A percentile compares a stretch with the other conserved stretches of the same genome.
Evolutionary conservation across 139 green algal genomes (phyloP).

Genomic region (Chlorella sp.): DNA sequence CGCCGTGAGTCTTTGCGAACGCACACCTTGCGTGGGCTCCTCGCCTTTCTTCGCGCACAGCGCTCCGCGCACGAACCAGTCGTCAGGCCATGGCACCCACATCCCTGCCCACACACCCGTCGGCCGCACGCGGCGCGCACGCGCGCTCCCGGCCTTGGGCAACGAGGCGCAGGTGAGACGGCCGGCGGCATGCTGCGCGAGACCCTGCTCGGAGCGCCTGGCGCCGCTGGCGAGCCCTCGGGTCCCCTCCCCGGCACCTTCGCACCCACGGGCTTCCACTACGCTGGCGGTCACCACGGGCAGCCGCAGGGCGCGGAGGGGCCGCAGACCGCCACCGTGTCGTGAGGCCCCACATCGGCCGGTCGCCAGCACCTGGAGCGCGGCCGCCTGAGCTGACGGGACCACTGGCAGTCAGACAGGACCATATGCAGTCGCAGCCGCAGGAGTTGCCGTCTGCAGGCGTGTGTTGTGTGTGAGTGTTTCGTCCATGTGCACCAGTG

Average conservation of each 20-base stretch:
- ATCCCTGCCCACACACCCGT: not conserved
- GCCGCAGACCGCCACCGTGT: too few relatives aligned
- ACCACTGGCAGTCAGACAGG: too few relatives aligned
- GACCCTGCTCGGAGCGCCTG: not conserved
- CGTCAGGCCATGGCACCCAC: too few relatives aligned
- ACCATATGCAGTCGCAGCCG: too few relatives aligned
- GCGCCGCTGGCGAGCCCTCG: not conserved
- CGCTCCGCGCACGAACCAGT: not conserved
- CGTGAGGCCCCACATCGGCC: too few relatives aligned
- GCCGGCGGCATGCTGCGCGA: not conserved
- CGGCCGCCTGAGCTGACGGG: too few relatives aligned
- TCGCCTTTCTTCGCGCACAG: not conserved
- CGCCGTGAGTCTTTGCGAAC: not conserved
- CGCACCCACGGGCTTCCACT: slow-evolving; percentile 1
- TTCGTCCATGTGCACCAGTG: too few relatives aligned
- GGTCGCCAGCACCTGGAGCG: too few relatives aligned
- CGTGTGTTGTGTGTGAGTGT: too few relatives aligned
- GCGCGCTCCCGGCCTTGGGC: not conserved
- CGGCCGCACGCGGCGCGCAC: too few relatives aligned
- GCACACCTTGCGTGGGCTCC: not conserved
- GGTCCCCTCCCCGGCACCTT: not conserved
- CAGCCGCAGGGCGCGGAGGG: not conserved
- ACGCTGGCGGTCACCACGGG: not conserved
- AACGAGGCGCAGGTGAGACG: not conserved
- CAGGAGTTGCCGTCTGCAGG: too few relatives aligned